These are phyloP conservation scores for Phytophthora pini DNA, from an alignment of 352 stramenopile genomes.

Conservation along the genomic window DNA sequence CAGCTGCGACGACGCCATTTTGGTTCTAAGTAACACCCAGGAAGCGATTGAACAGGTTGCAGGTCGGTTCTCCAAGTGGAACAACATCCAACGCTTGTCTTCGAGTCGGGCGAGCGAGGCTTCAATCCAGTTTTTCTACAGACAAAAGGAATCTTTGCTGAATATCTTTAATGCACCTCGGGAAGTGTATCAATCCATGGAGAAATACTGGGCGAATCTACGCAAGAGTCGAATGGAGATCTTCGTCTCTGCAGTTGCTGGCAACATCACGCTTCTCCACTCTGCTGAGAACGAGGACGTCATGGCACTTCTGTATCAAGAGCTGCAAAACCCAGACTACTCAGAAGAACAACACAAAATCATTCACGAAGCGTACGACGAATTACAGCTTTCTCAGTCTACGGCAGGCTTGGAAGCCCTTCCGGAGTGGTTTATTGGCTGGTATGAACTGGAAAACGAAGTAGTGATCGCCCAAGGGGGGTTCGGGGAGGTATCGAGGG, in stretches of 20 bases:
- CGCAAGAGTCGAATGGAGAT: conserved; percentile 1
- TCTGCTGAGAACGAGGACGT: neutral
- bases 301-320: neutral
- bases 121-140: conserved; percentile 7
- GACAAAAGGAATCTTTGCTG: conserved; percentile 4
- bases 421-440: neutral
- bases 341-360: neutral
- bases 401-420: neutral
- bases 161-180: conserved; percentile 1
- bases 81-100: conserved; percentile 8
- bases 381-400: neutral
- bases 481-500: neutral
- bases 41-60: neutral
- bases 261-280: conserved; percentile 1
- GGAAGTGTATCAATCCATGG: conserved; percentile 3
- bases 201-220: conserved; percentile 1
- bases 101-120: conserved; percentile 5
- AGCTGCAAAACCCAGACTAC: neutral
- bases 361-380: neutral
- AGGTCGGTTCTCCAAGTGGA: neutral
- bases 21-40: conserved; percentile 6
- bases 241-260: conserved; percentile 6
- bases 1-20: conserved; percentile 4
- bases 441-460: neutral
- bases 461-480: neutral